Percentiles rank a stretch among this genome's conserved stretches.
Evolutionary conservation across 202 grass and related monocot species (phyloP).

Genomic region (Schoenoplectus tabernaemontani): DNA sequence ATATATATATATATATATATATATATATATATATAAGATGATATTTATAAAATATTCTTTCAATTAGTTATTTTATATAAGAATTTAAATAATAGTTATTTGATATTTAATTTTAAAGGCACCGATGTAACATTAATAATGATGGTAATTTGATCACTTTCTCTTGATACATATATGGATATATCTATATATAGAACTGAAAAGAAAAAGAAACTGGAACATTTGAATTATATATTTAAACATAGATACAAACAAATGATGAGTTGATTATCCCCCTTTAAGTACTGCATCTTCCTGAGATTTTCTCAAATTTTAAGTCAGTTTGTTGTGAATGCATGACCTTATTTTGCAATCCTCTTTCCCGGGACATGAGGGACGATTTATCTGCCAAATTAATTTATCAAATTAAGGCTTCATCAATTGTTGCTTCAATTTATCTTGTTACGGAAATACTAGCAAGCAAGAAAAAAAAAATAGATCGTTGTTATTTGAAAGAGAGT

Average conservation of each 20-base stretch:
- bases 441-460: no score
- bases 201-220: background rate
- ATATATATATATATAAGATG: no score
- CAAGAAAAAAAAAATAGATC: no score
- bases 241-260: background rate
- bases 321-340: background rate
- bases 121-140: no score
- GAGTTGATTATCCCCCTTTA: no score
- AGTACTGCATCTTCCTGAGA: background rate
- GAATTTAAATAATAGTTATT: no score
- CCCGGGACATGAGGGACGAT: background rate
- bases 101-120: no score
- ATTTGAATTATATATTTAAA: background rate
- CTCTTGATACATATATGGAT: no score
- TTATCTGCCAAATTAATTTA: background rate
- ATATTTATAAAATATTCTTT: no score
- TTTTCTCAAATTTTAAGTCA: background rate
- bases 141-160: no score
- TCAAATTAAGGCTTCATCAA: background rate
- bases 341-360: background rate
- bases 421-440: background rate
- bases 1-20: no score
- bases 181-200: background rate
- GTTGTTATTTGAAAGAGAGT: background rate
- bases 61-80: no score